phyloP scores from a whole-genome alignment of 306 rosid species.

The Quercus variabilis region DNA sequence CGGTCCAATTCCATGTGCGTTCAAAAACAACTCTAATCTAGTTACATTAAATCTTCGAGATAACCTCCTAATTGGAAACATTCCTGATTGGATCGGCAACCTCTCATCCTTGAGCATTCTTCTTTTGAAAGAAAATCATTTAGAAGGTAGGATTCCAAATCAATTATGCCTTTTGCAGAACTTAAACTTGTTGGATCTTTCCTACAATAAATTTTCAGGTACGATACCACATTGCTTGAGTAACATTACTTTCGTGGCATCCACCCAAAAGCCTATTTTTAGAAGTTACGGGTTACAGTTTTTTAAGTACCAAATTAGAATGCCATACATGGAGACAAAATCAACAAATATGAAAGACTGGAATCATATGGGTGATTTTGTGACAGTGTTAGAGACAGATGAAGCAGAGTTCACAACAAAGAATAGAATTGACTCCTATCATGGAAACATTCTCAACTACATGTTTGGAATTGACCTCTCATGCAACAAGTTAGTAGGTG shows the following conservation, averaged over 20 bases:
- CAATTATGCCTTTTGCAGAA: not conserved
- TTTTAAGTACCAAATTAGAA: rapidly evolving
- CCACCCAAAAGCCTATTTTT: not conserved
- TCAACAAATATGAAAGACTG: not conserved
- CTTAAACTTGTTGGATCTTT: not conserved
- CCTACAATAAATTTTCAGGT: not conserved
- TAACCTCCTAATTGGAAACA: not conserved
- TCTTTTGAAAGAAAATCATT: not conserved
- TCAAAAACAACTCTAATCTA: not conserved
- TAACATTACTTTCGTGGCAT: not conserved
- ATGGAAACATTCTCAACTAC: too few species aligned
- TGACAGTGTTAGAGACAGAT: too few species aligned
- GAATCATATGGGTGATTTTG: not conserved
- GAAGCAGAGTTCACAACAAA: too few species aligned
- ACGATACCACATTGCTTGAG: not conserved
- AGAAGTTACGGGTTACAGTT: rapidly evolving
- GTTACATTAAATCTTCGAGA: not conserved
- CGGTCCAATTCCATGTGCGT: not conserved
- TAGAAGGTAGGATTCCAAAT: not conserved
- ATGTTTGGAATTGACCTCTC: too few species aligned
- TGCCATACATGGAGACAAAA: not conserved
- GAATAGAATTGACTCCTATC: too few species aligned
- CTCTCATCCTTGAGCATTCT: not conserved
- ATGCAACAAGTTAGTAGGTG: too few species aligned
- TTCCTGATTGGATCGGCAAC: not conserved